Percentiles rank a stretch among this genome's conserved stretches.
Conservation (phyloP, 805 yeast genomes). For the Peterozyma xylosa region DNA sequence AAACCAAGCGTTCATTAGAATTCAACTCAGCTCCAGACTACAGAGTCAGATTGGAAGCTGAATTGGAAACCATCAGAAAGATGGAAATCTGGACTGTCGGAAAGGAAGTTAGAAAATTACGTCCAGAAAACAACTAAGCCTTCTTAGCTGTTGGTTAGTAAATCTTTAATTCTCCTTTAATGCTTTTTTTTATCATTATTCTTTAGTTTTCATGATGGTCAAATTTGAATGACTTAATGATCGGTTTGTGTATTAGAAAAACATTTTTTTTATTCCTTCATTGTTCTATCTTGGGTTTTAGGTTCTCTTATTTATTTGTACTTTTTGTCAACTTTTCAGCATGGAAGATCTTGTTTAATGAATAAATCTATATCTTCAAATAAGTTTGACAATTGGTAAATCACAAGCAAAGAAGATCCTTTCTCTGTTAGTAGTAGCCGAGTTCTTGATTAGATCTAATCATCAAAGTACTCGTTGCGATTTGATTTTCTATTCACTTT, state of each 20-base stretch:
- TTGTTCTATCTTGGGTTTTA: not conserved
- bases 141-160: slow-evolving; percentile 1
- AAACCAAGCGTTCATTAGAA: slow-evolving; percentile 96
- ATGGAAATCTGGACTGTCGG: slow-evolving; percentile 99
- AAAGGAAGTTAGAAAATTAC: slow-evolving; percentile 98
- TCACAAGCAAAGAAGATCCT: too few species aligned
- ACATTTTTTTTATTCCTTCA: not conserved
- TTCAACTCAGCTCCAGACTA: slow-evolving; percentile 98
- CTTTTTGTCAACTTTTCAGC: not conserved
- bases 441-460: too few species aligned
- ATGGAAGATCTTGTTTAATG: not conserved
- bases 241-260: slow-evolving; percentile 7
- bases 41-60: slow-evolving; percentile 93
- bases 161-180: slow-evolving; percentile 5
- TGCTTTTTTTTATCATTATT: slow-evolving; percentile 10
- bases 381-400: too few species aligned
- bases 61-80: slow-evolving; percentile 86
- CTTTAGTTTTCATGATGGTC: slow-evolving; percentile 21
- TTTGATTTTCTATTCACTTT: too few species aligned
- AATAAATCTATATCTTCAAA: not conserved
- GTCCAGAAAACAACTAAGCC: slow-evolving; percentile 93
- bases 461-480: too few species aligned
- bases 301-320: not conserved
- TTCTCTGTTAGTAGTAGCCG: too few species aligned
- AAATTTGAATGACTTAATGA: slow-evolving; percentile 28